These are phyloP conservation scores for Citrus sinensis DNA, from an alignment of 345 rosid species.

Conservation along the genomic window DNA sequence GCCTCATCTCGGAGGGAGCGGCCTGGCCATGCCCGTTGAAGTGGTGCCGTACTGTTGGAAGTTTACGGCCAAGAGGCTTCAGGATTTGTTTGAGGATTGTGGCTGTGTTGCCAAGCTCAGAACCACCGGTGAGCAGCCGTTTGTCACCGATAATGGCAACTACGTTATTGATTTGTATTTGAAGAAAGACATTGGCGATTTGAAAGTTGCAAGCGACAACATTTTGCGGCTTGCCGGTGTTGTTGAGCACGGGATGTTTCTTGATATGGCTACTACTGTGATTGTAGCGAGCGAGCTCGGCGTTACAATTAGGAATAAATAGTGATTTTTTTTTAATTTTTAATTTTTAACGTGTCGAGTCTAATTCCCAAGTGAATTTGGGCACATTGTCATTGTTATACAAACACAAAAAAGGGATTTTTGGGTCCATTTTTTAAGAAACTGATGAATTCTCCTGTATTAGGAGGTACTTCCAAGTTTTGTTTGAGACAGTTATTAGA, in stretches of 20 bases:
- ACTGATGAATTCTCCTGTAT: neutral
- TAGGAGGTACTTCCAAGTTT: neutral
- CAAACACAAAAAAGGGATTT: neutral
- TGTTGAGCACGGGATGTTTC: slow-evolving; percentile 94
- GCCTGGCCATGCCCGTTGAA: slow-evolving; percentile 83
- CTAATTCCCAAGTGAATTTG: slow-evolving; percentile 2
- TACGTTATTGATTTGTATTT: slow-evolving; percentile 75
- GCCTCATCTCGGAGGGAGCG: slow-evolving; percentile 63
- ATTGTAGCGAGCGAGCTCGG: slow-evolving; percentile 90
- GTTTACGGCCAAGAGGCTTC: slow-evolving; percentile 55
- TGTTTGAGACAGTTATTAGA: neutral
- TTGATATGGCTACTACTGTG: slow-evolving; percentile 89
- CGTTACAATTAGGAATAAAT: slow-evolving; percentile 54
- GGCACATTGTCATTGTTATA: slow-evolving; percentile 2
- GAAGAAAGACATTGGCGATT: slow-evolving; percentile 74
- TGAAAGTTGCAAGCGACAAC: slow-evolving; percentile 60
- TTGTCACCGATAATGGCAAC: slow-evolving; percentile 83
- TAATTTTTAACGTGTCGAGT: neutral
- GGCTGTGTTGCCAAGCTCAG: slow-evolving; percentile 65
- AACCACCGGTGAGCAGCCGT: slow-evolving; percentile 34
- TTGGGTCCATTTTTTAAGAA: neutral
- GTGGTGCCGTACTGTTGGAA: slow-evolving; percentile 83
- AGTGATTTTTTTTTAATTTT: neutral
- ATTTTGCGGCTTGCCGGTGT: slow-evolving; percentile 81
- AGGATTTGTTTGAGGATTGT: slow-evolving; percentile 44